Evolutionary conservation across 768 basidiomycete genomes (phyloP).

Genomic region (Neoboletus subvelutipes): DNA sequence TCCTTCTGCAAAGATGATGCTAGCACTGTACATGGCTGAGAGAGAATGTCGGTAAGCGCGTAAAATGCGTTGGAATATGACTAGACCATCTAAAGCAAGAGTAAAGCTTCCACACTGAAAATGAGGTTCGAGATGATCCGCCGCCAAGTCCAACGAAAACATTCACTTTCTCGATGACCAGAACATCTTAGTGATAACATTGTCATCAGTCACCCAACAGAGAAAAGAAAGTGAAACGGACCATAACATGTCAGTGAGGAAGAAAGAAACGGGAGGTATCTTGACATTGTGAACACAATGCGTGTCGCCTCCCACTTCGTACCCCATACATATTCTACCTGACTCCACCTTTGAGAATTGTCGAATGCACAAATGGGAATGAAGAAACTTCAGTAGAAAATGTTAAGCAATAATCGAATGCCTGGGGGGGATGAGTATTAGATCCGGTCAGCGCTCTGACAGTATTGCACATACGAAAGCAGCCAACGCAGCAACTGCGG

Average conservation of each 20-base stretch:
- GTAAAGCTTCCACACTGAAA: slow-evolving; percentile 21
- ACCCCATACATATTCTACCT: slow-evolving; percentile 27
- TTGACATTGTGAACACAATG: slow-evolving; percentile 26
- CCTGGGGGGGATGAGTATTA: slow-evolving; percentile 4
- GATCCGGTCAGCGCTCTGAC: neutral
- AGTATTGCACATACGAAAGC: slow-evolving; percentile 11
- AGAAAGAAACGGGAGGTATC: slow-evolving; percentile 28
- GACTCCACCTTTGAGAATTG: neutral
- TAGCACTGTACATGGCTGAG: slow-evolving; percentile 15
- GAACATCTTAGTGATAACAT: slow-evolving; percentile 3
- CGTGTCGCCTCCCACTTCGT: slow-evolving; percentile 25
- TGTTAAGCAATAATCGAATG: slow-evolving; percentile 26
- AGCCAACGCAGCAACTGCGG: slow-evolving; percentile 20
- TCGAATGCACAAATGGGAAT: neutral
- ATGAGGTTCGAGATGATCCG: neutral
- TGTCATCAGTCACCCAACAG: neutral
- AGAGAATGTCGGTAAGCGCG: neutral
- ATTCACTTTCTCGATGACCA: slow-evolving; percentile 8
- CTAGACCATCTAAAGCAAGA: slow-evolving; percentile 21
- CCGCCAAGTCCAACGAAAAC: neutral
- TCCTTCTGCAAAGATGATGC: slow-evolving; percentile 17
- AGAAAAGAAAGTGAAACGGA: neutral
- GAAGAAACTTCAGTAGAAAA: slow-evolving; percentile 22
- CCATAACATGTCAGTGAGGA: slow-evolving; percentile 20
- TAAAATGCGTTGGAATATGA: neutral